phyloP scores from a whole-genome alignment of 2,329 filamentous ascomycete genomes.

The Ophiostoma tasmaniense region DNA sequence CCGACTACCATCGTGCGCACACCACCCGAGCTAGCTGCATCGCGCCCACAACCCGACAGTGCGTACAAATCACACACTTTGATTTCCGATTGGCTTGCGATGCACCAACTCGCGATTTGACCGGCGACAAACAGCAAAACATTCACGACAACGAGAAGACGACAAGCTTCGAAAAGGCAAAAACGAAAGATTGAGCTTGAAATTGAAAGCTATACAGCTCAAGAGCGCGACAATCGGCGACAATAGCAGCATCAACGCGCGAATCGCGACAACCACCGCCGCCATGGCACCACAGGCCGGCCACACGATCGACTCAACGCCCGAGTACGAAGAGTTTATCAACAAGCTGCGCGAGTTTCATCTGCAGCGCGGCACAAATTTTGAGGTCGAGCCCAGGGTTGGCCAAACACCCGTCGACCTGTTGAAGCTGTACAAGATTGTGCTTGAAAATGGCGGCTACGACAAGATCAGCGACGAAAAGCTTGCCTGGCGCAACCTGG shows the following conservation, averaged over 20 bases:
- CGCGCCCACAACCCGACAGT: constrained; percentile 5
- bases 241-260: background rate
- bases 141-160: background rate
- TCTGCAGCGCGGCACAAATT: constrained; percentile 65
- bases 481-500: constrained; percentile 75
- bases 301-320: constrained; percentile 47
- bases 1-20: constrained; percentile 4
- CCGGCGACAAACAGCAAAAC: background rate
- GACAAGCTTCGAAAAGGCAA: background rate
- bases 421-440: constrained; percentile 67
- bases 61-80: background rate
- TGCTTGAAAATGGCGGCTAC: constrained; percentile 72
- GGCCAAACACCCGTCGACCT: constrained; percentile 69
- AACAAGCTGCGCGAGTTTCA: constrained; percentile 64
- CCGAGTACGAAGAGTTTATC: constrained; percentile 74
- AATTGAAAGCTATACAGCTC: background rate
- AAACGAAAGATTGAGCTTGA: background rate
- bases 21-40: constrained; percentile 8
- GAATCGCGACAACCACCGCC: background rate
- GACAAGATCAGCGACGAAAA: constrained; percentile 77
- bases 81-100: background rate
- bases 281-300: constrained; percentile 29
- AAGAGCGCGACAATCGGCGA: background rate
- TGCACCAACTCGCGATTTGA: background rate
- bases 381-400: constrained; percentile 76